phyloP scores from a whole-genome alignment of 164 flowering plant genomes.

The Saururus chinensis region DNA sequence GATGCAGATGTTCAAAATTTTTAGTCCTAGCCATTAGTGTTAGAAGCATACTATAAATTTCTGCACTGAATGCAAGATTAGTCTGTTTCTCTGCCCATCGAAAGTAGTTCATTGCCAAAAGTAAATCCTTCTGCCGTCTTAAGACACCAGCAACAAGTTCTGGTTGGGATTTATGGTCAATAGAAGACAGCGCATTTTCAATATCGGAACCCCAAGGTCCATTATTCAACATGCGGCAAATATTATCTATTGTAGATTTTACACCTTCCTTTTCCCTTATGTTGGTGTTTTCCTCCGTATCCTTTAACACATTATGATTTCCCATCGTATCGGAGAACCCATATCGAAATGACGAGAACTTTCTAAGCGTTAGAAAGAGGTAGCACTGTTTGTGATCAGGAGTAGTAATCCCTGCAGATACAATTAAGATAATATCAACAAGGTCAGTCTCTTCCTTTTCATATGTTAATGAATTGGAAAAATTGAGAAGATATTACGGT shows the following conservation, averaged over 20 bases:
- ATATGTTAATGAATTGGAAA: neutral
- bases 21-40: slow-evolving; percentile 48
- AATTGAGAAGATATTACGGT: neutral
- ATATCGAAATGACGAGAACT: slow-evolving; percentile 23
- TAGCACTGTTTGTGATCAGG: slow-evolving; percentile 11
- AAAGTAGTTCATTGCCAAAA: slow-evolving; percentile 63
- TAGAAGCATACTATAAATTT: slow-evolving; percentile 67
- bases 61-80: slow-evolving; percentile 41
- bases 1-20: slow-evolving; percentile 39
- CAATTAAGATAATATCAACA: neutral
- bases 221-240: slow-evolving; percentile 48
- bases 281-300: slow-evolving; percentile 12
- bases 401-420: slow-evolving; percentile 25
- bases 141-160: slow-evolving; percentile 52
- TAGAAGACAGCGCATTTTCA: slow-evolving; percentile 38
- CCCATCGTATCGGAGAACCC: slow-evolving; percentile 22
- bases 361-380: neutral
- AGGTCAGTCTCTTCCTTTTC: neutral
- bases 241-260: slow-evolving; percentile 33
- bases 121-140: slow-evolving; percentile 51
- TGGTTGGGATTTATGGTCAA: slow-evolving; percentile 28
- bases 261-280: slow-evolving; percentile 14
- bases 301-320: slow-evolving; percentile 7
- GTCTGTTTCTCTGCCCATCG: slow-evolving; percentile 63
- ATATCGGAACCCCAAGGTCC: slow-evolving; percentile 57